Percentiles rank a stretch among this genome's conserved stretches.
These are phyloP conservation scores for Hypoxylon fuscum DNA, from an alignment of 495 filamentous ascomycete genomes.

Conservation along the genomic window DNA sequence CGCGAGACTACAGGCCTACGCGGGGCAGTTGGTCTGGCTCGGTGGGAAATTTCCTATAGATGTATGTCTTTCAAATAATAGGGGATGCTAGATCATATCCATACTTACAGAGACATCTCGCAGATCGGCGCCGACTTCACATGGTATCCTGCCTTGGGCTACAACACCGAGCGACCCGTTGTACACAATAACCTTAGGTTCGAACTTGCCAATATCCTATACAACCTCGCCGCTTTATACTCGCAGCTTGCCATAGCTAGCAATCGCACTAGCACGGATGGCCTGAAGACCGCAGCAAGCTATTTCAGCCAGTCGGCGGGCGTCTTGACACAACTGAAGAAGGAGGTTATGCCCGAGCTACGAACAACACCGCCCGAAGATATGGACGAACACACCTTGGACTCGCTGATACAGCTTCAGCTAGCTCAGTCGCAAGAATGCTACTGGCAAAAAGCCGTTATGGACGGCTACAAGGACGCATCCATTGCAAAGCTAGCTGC, in stretches of 20 bases:
- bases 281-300: slow-evolving; percentile 87
- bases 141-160: slow-evolving; percentile 94
- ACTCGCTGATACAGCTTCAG: slow-evolving; percentile 82
- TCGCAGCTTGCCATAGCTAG: slow-evolving; percentile 86
- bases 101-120: slow-evolving; percentile 36
- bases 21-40: slow-evolving; percentile 93
- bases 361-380: slow-evolving; percentile 84
- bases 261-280: slow-evolving; percentile 81
- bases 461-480: slow-evolving; percentile 89
- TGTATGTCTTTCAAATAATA: slow-evolving; percentile 65
- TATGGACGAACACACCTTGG: slow-evolving; percentile 89
- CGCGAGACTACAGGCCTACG: slow-evolving; percentile 85
- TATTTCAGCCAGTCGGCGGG: slow-evolving; percentile 92
- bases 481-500: slow-evolving; percentile 91
- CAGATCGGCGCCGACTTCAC: slow-evolving; percentile 95
- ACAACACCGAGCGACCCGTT: slow-evolving; percentile 81
- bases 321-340: slow-evolving; percentile 81
- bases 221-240: slow-evolving; percentile 92
- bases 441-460: slow-evolving; percentile 97
- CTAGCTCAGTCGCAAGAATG: slow-evolving; percentile 96
- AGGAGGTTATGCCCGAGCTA: slow-evolving; percentile 82
- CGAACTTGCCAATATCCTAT: slow-evolving; percentile 92
- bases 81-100: too few species aligned
- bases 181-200: slow-evolving; percentile 94
- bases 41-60: slow-evolving; percentile 96